A percentile compares a stretch with the other conserved stretches of the same genome.
Evolutionary conservation across 2,329 filamentous ascomycete species (phyloP).

Genomic region (Phialocephala sp.): DNA sequence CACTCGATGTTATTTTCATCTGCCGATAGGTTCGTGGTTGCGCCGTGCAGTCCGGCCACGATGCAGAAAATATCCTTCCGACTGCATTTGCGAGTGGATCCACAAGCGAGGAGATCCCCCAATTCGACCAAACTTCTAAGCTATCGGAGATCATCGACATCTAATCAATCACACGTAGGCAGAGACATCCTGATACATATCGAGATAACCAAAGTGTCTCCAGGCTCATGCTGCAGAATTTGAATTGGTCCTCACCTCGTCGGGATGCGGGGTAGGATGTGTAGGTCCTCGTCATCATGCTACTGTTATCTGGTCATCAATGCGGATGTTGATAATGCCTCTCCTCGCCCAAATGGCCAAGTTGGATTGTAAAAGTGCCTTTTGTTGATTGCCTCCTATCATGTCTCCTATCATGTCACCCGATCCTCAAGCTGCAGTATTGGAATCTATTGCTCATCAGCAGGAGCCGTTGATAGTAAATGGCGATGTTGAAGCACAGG

Average conservation of each 20-base stretch:
- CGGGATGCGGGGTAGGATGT: not conserved
- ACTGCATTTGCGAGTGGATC: not conserved
- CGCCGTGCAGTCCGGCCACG: not conserved
- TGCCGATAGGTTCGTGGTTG: too few relatives aligned
- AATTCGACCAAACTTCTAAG: not conserved
- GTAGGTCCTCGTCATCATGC: slow-evolving; percentile 2
- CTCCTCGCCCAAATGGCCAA: not conserved
- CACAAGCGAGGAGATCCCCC: not conserved
- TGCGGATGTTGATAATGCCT: not conserved
- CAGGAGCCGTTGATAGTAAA: slow-evolving; percentile 18
- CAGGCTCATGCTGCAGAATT: not conserved
- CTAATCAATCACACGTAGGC: slow-evolving; percentile 8
- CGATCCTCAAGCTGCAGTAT: not conserved
- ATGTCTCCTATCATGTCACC: not conserved
- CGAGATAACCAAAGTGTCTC: not conserved
- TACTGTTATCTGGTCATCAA: not conserved
- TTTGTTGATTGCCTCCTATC: not conserved
- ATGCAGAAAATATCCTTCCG: not conserved
- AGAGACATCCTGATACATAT: slow-evolving; percentile 12
- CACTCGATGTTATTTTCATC: too few relatives aligned
- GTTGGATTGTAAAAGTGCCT: not conserved
- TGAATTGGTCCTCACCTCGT: not conserved
- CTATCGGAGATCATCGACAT: not conserved
- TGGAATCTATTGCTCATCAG: slow-evolving; percentile 12
- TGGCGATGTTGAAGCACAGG: slow-evolving; percentile 18